phyloP scores from a whole-genome alignment of 2,329 filamentous ascomycete genomes.

The Aureobasidium sp. region DNA sequence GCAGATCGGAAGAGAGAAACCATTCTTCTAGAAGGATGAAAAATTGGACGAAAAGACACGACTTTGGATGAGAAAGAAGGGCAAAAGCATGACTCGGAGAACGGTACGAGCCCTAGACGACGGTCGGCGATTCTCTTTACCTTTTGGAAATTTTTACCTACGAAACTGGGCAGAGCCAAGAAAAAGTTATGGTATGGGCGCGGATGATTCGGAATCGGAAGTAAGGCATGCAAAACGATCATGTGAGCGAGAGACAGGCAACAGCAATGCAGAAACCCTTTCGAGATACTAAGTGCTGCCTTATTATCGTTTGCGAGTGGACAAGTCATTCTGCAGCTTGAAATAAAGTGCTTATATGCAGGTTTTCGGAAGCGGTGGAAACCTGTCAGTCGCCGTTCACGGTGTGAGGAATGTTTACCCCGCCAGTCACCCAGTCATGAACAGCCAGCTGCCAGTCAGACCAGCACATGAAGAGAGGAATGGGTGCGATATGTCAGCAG shows the following conservation, averaged over 20 bases:
- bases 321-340: background rate
- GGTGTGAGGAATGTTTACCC: background rate
- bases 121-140: background rate
- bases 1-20: background rate
- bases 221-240: background rate
- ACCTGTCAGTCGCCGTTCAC: background rate
- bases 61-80: background rate
- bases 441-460: background rate
- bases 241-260: background rate
- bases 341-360: background rate
- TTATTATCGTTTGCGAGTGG: background rate
- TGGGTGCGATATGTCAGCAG: background rate
- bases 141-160: background rate
- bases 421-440: background rate
- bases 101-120: background rate
- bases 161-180: background rate
- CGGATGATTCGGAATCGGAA: background rate
- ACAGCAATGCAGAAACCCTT: background rate
- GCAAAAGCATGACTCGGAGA: background rate
- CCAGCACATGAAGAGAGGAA: background rate
- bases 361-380: background rate
- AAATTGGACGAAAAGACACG: background rate
- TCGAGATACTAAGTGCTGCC: background rate
- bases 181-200: background rate
- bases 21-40: background rate